phyloP scores from a whole-genome alignment of 352 stramenopile species.

The Phytophthora lateralis region DNA sequence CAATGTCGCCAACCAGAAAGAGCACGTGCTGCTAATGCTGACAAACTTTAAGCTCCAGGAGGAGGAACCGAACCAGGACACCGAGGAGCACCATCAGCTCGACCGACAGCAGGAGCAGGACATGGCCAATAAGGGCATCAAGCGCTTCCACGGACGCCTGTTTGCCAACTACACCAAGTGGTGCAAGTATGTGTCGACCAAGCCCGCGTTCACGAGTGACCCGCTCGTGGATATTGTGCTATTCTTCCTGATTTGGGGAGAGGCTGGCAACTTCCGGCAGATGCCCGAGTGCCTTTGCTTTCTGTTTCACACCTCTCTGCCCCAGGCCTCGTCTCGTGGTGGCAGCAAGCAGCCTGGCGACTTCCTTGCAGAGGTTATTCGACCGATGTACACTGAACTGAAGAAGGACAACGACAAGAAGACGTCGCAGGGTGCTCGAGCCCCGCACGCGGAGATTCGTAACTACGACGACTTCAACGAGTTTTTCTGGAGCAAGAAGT shows the following conservation, averaged over 20 bases:
- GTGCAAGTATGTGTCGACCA: slow-evolving; percentile 87
- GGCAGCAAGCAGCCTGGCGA: slow-evolving; percentile 66
- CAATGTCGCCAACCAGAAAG: slow-evolving; percentile 80
- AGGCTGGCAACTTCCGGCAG: slow-evolving; percentile 87
- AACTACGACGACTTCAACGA: slow-evolving; percentile 92
- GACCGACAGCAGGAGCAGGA: slow-evolving; percentile 76
- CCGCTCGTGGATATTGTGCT: slow-evolving; percentile 79
- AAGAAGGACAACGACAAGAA: slow-evolving; percentile 92
- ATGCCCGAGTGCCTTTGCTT: slow-evolving; percentile 83
- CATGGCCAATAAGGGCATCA: slow-evolving; percentile 75
- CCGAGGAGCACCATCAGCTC: slow-evolving; percentile 46
- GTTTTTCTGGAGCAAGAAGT: slow-evolving; percentile 91
- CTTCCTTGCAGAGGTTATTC: slow-evolving; percentile 79
- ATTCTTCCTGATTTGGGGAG: slow-evolving; percentile 88
- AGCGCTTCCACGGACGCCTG: slow-evolving; percentile 74
- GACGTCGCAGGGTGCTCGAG: slow-evolving; percentile 74
- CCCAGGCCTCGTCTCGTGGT: slow-evolving; percentile 62
- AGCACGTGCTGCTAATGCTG: slow-evolving; percentile 79
- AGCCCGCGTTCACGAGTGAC: slow-evolving; percentile 79
- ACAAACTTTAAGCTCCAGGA: slow-evolving; percentile 87
- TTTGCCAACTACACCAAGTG: slow-evolving; percentile 90
- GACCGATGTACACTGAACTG: slow-evolving; percentile 80
- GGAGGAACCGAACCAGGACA: slow-evolving; percentile 39
- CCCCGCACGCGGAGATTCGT: slow-evolving; percentile 74
- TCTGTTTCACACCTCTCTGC: slow-evolving; percentile 77